phyloP scores from a whole-genome alignment of 306 rosid genomes.

The Canavalia ensiformis region DNA sequence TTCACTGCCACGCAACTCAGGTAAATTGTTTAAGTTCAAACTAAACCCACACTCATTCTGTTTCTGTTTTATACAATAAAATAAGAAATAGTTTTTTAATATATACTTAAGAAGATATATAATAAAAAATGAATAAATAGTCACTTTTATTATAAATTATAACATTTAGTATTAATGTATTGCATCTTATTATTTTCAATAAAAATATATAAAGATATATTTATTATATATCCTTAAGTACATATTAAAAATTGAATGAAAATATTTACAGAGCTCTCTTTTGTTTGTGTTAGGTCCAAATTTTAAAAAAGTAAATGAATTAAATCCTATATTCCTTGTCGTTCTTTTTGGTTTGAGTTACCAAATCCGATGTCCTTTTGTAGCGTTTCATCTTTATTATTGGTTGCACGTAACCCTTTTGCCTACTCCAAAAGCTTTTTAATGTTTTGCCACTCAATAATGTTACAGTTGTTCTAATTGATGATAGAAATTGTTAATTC shows the following conservation, averaged over 20 bases:
- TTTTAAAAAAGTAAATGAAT: not conserved
- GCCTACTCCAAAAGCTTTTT: constrained; percentile 59
- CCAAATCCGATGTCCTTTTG: constrained; percentile 78
- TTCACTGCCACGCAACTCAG: constrained; percentile 51
- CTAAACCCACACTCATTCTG: constrained; percentile 36
- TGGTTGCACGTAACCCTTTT: constrained; percentile 60
- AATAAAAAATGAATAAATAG: too few species aligned
- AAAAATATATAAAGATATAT: too few species aligned
- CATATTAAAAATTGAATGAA: too few species aligned
- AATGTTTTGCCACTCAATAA: constrained; percentile 53
- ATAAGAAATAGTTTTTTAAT: not conserved
- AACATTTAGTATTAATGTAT: too few species aligned
- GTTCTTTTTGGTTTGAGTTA: constrained; percentile 62
- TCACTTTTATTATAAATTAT: too few species aligned
- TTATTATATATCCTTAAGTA: too few species aligned
- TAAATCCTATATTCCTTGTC: constrained; percentile 20
- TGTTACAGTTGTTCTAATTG: constrained; percentile 49
- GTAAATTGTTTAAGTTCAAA: constrained; percentile 44
- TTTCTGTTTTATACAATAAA: not conserved
- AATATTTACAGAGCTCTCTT: not conserved
- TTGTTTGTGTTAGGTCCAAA: constrained; percentile 20
- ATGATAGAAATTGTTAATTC: constrained; percentile 30
- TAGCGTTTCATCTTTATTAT: constrained; percentile 48
- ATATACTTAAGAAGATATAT: too few species aligned
- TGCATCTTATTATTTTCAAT: too few species aligned